Conservation (phyloP, 208 protist genomes). For the Sergeia podlipaevii region DNA sequence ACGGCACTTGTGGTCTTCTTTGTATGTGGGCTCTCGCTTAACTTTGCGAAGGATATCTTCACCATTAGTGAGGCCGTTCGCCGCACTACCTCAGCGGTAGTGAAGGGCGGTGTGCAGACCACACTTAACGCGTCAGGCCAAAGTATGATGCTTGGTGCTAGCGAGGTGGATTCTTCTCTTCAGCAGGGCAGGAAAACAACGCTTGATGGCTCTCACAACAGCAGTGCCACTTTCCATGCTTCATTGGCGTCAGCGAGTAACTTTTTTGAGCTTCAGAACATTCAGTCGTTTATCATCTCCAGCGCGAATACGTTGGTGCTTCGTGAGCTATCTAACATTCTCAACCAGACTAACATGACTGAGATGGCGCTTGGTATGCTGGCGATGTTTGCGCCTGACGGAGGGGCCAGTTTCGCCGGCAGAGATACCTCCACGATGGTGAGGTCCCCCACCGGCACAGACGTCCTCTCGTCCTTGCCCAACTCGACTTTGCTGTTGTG, state of each 20-base stretch:
- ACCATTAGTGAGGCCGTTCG: constrained; percentile 37
- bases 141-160: no score
- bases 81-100: constrained; percentile 42
- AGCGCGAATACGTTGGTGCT: constrained; percentile 21
- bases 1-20: constrained; percentile 37
- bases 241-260: no score
- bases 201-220: no score
- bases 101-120: constrained; percentile 25
- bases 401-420: neutral
- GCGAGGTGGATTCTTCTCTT: no score
- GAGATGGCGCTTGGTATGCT: constrained; percentile 16
- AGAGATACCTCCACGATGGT: neutral
- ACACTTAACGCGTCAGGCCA: no score
- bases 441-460: neutral
- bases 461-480: no score
- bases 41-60: constrained; percentile 41
- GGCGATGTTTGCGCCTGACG: constrained; percentile 3
- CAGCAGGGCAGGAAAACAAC: no score
- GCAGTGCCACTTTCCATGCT: no score
- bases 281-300: constrained; percentile 6
- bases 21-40: constrained; percentile 34
- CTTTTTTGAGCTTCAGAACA: no score
- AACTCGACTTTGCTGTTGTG: no score
- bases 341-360: constrained; percentile 52
- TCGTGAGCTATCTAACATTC: constrained; percentile 29